Percentiles rank a stretch among this genome's conserved stretches.
Evolutionary conservation across 306 rosid genomes (phyloP).

Genomic region (Pterocarpus santalinus): DNA sequence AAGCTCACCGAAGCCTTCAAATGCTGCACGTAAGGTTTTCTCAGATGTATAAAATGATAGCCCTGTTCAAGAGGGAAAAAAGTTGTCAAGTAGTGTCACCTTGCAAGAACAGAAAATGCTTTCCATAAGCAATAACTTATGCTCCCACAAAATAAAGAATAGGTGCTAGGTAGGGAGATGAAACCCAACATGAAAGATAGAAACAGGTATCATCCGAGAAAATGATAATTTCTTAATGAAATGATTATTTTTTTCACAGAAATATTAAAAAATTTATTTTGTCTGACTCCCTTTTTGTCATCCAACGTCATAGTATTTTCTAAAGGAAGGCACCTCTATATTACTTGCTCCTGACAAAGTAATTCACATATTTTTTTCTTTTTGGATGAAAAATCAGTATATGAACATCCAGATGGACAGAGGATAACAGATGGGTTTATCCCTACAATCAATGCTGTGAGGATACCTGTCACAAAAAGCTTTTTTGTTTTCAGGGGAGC

Average conservation of each 20-base stretch:
- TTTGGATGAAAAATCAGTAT: slow-evolving; percentile 5
- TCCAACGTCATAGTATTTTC: slow-evolving; percentile 14
- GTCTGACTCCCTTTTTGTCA: neutral
- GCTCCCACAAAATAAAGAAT: slow-evolving; percentile 13
- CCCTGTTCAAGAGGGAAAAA: slow-evolving; percentile 58
- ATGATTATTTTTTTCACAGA: neutral
- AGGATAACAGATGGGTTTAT: neutral
- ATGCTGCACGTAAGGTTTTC: slow-evolving; percentile 86
- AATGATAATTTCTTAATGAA: slow-evolving; percentile 4
- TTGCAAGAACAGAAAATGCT: slow-evolving; percentile 20
- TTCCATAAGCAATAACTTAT: neutral
- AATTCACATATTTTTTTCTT: neutral
- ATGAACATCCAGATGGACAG: slow-evolving; percentile 3
- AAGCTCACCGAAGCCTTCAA: slow-evolving; percentile 86
- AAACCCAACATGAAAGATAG: slow-evolving; percentile 18
- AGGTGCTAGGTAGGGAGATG: neutral
- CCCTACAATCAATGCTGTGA: neutral
- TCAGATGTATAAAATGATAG: slow-evolving; percentile 72
- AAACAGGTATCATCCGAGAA: slow-evolving; percentile 13
- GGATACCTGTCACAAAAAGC: slow-evolving; percentile 62
- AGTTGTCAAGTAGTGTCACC: slow-evolving; percentile 29
- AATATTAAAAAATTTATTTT: neutral
- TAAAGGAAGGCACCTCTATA: slow-evolving; percentile 13
- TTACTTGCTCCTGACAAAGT: slow-evolving; percentile 32
- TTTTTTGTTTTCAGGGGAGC: slow-evolving; percentile 53